Conservation (phyloP, 2,329 filamentous ascomycete species). For the Epichloe baconii region DNA sequence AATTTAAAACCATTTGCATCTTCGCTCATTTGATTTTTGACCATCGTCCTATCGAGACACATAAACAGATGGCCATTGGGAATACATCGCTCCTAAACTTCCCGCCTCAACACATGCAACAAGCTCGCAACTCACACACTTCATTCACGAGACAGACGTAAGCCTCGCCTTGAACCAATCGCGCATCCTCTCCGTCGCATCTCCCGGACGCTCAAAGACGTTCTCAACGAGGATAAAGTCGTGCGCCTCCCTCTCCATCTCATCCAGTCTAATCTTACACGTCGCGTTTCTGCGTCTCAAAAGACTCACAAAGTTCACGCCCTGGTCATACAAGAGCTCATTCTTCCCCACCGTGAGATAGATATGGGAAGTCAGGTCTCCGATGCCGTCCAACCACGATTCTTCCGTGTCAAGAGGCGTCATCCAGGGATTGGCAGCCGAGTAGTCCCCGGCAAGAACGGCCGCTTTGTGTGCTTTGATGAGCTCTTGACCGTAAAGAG, state of each 20-base stretch:
- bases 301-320: conserved; percentile 12
- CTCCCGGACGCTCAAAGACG: conserved; percentile 10
- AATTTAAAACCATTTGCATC: no score
- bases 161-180: conserved; percentile 14
- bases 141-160: neutral
- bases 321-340: conserved; percentile 20
- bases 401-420: conserved; percentile 17
- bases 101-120: no score
- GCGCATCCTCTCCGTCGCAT: conserved; percentile 19
- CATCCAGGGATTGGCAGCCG: conserved; percentile 12
- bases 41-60: no score
- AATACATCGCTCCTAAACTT: no score
- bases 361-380: conserved; percentile 10
- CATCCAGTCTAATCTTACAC: conserved; percentile 16
- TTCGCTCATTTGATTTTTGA: no score
- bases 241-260: conserved; percentile 18
- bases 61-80: no score
- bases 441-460: neutral
- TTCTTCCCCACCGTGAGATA: conserved; percentile 21
- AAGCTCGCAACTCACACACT: no score
- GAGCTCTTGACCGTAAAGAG: conserved; percentile 6
- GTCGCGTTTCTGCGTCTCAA: conserved; percentile 9
- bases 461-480: conserved; percentile 5
- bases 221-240: conserved; percentile 21
- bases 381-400: conserved; percentile 17